phyloP scores from a whole-genome alignment of 768 basidiomycete species.

The Leccinum pellstonianum region DNA sequence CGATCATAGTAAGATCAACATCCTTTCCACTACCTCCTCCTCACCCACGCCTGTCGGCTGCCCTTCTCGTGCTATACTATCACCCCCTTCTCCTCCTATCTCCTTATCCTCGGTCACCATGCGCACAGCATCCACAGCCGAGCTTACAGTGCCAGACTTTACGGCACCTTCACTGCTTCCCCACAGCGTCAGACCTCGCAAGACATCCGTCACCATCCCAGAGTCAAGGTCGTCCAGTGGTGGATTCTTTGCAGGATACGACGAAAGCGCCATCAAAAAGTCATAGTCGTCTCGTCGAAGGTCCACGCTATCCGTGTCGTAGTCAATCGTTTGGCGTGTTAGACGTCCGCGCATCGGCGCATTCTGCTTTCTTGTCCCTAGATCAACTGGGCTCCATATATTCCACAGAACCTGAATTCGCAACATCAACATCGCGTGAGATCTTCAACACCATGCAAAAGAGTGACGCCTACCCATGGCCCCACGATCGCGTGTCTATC shows the following conservation, averaged over 20 bases:
- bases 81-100: background rate
- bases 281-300: constrained; percentile 48
- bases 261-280: constrained; percentile 44
- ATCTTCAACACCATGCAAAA: background rate
- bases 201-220: constrained; percentile 41
- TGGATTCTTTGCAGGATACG: constrained; percentile 40
- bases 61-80: background rate
- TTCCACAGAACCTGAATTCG: constrained; percentile 44
- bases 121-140: background rate
- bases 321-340: constrained; percentile 15
- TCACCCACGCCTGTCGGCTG: constrained; percentile 11
- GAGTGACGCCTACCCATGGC: constrained; percentile 47
- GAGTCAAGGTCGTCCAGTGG: constrained; percentile 50
- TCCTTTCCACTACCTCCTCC: constrained; percentile 24
- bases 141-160: background rate
- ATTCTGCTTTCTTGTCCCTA: constrained; percentile 42
- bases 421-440: constrained; percentile 6
- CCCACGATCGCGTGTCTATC: constrained; percentile 51
- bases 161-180: constrained; percentile 13
- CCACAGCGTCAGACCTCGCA: constrained; percentile 53
- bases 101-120: background rate
- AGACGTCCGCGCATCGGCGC: constrained; percentile 39
- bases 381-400: constrained; percentile 38
- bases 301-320: constrained; percentile 13
- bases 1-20: constrained; percentile 7